Conservation (phyloP, 179 eudicot species). For the Silene coronaria region DNA sequence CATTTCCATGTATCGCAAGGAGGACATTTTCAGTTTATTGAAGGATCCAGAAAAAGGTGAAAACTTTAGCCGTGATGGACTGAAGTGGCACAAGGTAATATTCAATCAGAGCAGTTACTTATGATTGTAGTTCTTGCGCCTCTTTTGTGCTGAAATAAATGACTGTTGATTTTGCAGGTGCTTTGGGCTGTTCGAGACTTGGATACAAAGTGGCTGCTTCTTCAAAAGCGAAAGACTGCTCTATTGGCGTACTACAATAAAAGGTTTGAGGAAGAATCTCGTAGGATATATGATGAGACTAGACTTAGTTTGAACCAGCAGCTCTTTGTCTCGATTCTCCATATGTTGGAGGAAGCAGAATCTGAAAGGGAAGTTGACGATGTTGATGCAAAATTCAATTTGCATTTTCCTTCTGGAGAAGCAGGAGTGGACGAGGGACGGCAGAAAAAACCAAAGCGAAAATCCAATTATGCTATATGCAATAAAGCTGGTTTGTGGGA, state of each 20-base stretch:
- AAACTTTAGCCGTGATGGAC: constrained; percentile 36
- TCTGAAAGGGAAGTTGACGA: constrained; percentile 97
- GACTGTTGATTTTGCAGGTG: constrained; percentile 42
- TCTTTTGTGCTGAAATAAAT: constrained; percentile 7
- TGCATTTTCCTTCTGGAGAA: constrained; percentile 96
- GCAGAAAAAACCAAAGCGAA: constrained; percentile 83
- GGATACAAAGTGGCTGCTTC: constrained; percentile 93
- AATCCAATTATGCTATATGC: constrained; percentile 67
- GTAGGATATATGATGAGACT: constrained; percentile 77
- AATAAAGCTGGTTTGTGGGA: constrained; percentile 97
- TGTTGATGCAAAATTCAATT: constrained; percentile 82
- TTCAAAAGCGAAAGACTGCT: constrained; percentile 90
- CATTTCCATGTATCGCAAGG: constrained; percentile 84
- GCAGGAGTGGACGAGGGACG: constrained; percentile 81
- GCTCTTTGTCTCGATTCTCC: constrained; percentile 67
- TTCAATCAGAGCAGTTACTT: neutral
- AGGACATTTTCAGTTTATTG: constrained; percentile 62
- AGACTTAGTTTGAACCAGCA: constrained; percentile 65
- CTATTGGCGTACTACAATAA: constrained; percentile 70
- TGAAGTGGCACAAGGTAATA: constrained; percentile 77
- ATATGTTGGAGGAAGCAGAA: constrained; percentile 69
- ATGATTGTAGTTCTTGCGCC: neutral
- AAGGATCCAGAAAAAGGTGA: constrained; percentile 46
- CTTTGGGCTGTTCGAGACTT: constrained; percentile 83
- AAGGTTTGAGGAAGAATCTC: constrained; percentile 85